These are phyloP conservation scores for Vitis amurensis DNA, from an alignment of 164 flowering plant species.

Conservation along the genomic window DNA sequence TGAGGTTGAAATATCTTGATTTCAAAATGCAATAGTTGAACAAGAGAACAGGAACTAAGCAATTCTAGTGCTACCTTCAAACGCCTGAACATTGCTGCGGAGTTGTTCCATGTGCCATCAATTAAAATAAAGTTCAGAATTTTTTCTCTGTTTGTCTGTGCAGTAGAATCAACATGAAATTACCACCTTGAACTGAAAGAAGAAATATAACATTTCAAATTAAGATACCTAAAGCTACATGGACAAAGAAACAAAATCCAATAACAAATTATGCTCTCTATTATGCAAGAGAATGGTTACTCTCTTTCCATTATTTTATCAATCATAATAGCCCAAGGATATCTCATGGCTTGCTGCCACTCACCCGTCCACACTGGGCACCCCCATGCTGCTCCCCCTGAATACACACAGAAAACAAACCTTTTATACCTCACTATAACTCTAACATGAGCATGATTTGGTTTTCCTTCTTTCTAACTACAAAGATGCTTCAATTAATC, in stretches of 20 bases:
- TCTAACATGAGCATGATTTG: too few species aligned
- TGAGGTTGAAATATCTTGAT: not conserved
- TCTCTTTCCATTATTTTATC: not conserved
- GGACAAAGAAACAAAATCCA: not conserved
- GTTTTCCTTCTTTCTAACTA: too few species aligned
- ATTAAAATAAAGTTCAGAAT: conserved; percentile 70
- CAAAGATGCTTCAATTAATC: too few species aligned
- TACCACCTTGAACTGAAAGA: conserved; percentile 31
- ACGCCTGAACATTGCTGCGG: conserved; percentile 92
- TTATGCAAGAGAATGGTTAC: not conserved
- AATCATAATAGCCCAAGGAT: not conserved
- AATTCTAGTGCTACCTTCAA: conserved; percentile 59
- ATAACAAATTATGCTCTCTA: not conserved
- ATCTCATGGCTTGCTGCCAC: not conserved
- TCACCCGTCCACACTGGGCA: too few species aligned
- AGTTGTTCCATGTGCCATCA: conserved; percentile 97
- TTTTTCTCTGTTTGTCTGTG: conserved; percentile 43
- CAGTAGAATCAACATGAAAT: conserved; percentile 31
- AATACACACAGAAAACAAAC: too few species aligned
- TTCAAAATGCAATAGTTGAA: not conserved
- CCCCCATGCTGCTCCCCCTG: too few species aligned
- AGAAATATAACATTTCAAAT: conserved; percentile 5
- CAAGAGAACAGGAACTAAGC: not conserved
- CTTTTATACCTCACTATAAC: too few species aligned
- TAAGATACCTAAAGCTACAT: not conserved